Evolutionary conservation across 768 basidiomycete species (phyloP), one percentile per base, ranked within the genome.

Genomic region (Mycena alexandri): DNA sequence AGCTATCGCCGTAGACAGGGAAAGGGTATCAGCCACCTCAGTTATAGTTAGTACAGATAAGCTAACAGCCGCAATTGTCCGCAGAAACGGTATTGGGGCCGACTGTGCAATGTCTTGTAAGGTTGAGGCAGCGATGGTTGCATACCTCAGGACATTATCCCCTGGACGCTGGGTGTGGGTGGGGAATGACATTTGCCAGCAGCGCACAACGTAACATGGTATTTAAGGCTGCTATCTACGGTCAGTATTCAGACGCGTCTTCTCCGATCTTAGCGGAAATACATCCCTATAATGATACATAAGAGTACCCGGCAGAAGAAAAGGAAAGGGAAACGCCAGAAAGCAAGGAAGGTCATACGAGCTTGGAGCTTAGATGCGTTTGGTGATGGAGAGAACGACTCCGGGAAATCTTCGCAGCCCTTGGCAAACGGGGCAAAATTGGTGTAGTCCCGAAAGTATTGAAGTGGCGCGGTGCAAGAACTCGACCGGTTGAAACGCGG

Each of bases 1-100:
- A 44, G 29, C n/a, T 36, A n/a, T 36, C n/a, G 14, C 13, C 29
- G 29, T 29, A 17, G 17, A 43, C 25, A 42, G 36, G 48, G 14
- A 42, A 42, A 41, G 47, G 3, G 48, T 22, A 34, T 24, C 19
- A 50, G 19, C 41, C 21, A 65, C 64, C 22, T 60, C 25, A n/a
- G 36, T 22, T 16, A 54, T 53, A 13, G 29, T 60, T 57, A 60
- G n/a, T 24, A 65, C 59, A n/a, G 64, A 65, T 41, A 53, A 29
- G 52, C 64, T 65, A 16, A 65, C 51, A n/a, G 57, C 64, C 11
- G 64, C 64, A 47, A 65, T 60, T 10, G 57, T 65, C 17, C 58
- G 57, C 17, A 65, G 64, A 48, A 65, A 65, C 9, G 64, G 64
- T 0, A 54, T 38, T 5, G 48, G 22, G 11, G 64, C 16, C 33